A percentile compares a stretch with the other conserved stretches of the same genome.
Evolutionary conservation across 345 rosid species (phyloP).

Genomic region (Dovyalis caffra): DNA sequence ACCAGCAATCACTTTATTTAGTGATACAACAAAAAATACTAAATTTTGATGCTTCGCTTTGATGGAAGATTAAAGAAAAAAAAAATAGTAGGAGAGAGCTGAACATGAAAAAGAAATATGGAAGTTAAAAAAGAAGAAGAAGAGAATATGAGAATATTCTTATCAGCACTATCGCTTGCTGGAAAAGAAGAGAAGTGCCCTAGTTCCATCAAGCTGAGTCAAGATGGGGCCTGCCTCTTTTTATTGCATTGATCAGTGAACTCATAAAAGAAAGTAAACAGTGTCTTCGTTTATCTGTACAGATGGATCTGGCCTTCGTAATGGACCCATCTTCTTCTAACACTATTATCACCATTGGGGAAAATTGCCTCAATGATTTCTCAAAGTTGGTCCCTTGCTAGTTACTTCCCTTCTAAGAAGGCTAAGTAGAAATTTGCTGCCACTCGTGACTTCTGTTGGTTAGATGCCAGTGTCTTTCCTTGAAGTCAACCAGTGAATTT

Average conservation of each 20-base stretch:
- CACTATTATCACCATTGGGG: not conserved
- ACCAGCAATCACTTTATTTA: no score
- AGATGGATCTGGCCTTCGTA: not conserved
- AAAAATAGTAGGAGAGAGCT: not conserved
- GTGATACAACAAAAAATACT: no score
- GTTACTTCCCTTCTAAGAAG: not conserved
- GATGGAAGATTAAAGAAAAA: no score
- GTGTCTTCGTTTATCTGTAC: not conserved
- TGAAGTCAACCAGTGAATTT: not conserved
- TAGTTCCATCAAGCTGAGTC: slow-evolving; percentile 27
- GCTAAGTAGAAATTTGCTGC: not conserved
- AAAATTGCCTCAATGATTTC: not conserved
- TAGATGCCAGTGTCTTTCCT: no score
- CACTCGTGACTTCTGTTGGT: not conserved
- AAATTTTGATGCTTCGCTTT: no score
- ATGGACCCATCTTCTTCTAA: slow-evolving; percentile 1
- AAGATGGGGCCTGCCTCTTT: slow-evolving; percentile 12
- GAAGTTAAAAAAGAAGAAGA: not conserved
- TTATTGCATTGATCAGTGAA: slow-evolving; percentile 4
- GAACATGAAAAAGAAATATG: not conserved
- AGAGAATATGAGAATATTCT: not conserved
- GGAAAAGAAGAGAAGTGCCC: not conserved
- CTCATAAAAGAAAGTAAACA: not conserved
- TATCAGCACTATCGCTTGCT: not conserved
- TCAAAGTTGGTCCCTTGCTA: not conserved